Percentiles rank a stretch among this genome's conserved stretches.
Conservation (phyloP, 495 filamentous ascomycete species). For the Neurospora sp. region DNA sequence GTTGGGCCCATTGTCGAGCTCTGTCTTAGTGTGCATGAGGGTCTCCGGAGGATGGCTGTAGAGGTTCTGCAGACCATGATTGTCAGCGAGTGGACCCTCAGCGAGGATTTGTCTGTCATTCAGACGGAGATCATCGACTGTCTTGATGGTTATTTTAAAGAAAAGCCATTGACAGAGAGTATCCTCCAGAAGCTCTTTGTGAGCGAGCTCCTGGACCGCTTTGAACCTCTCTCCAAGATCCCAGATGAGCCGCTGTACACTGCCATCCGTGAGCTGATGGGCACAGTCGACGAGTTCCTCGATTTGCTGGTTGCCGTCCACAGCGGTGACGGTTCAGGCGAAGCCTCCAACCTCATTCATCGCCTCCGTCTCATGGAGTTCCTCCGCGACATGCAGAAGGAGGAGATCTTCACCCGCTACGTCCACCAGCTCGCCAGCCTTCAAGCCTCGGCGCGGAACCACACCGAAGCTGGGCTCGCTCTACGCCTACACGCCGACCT, state of each 20-base stretch:
- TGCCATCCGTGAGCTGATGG: slow-evolving; percentile 68
- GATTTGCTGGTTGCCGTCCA: slow-evolving; percentile 92
- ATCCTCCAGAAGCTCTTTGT: slow-evolving; percentile 90
- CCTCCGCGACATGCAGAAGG: slow-evolving; percentile 91
- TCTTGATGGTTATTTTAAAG: slow-evolving; percentile 83
- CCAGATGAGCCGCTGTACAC: slow-evolving; percentile 65
- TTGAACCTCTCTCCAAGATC: slow-evolving; percentile 55
- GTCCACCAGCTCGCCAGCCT: slow-evolving; percentile 83
- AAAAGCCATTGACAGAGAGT: slow-evolving; percentile 75
- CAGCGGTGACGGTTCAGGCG: slow-evolving; percentile 60
- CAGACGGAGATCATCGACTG: slow-evolving; percentile 97
- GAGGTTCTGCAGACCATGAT: slow-evolving; percentile 96
- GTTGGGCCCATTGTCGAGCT: slow-evolving; percentile 88
- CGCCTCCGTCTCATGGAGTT: slow-evolving; percentile 92
- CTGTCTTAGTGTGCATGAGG: slow-evolving; percentile 91
- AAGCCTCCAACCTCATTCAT: slow-evolving; percentile 73
- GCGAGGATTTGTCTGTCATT: slow-evolving; percentile 81
- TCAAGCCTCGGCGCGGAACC: slow-evolving; percentile 65
- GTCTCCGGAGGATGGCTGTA: slow-evolving; percentile 78
- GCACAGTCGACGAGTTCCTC: slow-evolving; percentile 78
- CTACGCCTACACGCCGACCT: slow-evolving; percentile 85
- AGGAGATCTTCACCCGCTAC: slow-evolving; percentile 94
- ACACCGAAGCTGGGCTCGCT: slow-evolving; percentile 84
- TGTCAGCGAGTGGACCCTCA: slow-evolving; percentile 95
- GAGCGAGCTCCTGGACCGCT: slow-evolving; percentile 69